Evolutionary conservation across 2,329 filamentous ascomycete genomes (phyloP).

Genomic region (Trichophyton mentagrophytes): DNA sequence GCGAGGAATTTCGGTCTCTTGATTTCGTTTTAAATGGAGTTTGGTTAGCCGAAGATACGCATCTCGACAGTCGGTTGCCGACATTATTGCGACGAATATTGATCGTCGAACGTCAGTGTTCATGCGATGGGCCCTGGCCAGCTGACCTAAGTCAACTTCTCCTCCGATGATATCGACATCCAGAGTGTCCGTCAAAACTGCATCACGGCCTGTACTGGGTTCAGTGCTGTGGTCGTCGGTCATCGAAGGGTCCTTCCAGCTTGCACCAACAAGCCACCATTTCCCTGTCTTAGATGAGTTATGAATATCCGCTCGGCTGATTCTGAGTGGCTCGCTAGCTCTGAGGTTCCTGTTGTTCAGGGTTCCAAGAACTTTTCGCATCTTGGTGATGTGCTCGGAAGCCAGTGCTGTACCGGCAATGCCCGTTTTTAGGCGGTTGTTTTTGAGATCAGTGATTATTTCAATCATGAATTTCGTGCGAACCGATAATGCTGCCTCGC

Average conservation of each 20-base stretch:
- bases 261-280: constrained; percentile 98
- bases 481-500: constrained; percentile 61
- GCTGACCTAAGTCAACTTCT: constrained; percentile 51
- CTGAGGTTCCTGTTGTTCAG: constrained; percentile 54
- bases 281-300: constrained; percentile 79
- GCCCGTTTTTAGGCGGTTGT: constrained; percentile 74
- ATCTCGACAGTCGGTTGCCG: constrained; percentile 69
- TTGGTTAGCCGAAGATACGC: constrained; percentile 69
- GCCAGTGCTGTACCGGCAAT: constrained; percentile 57
- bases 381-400: constrained; percentile 70
- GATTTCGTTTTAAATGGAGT: constrained; percentile 70
- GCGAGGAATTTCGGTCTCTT: constrained; percentile 73
- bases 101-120: constrained; percentile 74
- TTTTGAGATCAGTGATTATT: constrained; percentile 86
- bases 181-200: constrained; percentile 11
- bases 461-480: constrained; percentile 97
- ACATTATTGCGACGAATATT: constrained; percentile 89
- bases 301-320: constrained; percentile 69
- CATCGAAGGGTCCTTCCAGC: constrained; percentile 46
- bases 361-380: constrained; percentile 76
- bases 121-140: constrained; percentile 73
- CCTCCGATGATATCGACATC: constrained; percentile 34
- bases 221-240: constrained; percentile 15
- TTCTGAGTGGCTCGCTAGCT: constrained; percentile 66
- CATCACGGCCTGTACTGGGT: constrained; percentile 15